Base-by-base conservation (phyloP, 176 grass and related monocot species). In the Ensete glaucum region DNA sequence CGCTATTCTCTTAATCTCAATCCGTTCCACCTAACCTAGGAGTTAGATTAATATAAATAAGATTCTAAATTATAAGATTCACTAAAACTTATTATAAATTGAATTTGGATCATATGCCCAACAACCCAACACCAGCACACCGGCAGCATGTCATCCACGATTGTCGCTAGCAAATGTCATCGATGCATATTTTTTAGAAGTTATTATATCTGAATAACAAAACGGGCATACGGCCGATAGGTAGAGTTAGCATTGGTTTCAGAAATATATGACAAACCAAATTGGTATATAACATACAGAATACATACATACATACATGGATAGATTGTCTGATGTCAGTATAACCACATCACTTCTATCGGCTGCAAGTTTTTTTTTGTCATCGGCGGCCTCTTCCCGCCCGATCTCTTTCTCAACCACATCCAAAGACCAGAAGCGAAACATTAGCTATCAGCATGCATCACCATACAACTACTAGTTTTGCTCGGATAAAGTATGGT, bases 311-410 rank as follows among this genome's bases (percentile, higher is more conserved):
- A 87, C 87, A 78, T 96, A 87, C 88, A 92, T 89, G 79, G 76
- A 90, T 84, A 89, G 92, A 81, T 96, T 89, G 78, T 96, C 87
- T 1, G 92, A 96, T 76, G 89, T 92, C 89, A 96, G 83, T 85
- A 96, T 92, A 71, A 96, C 85, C 86, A 90, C 89, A 72, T 92
- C 92, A 82, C 92, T 96, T 96, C 88, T 96, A 9, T 96, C 92
- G 74, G 89, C 80, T 5, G 87, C 89, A 67, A 92, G n/a, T n/a
- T n/a, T n/a, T n/a, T 84, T 77, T 89, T 89, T 81, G 89, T 87
- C 87, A 96, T 92, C 76, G 90, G 57, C 0, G 92, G 92, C 74
- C 92, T 90, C 83, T 92, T 96, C 53, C 89, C 87, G n/a, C n/a
- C 77, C 89, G 85, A 84, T 96, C 87, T 82, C 81, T 84, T 84